Evolutionary conservation across 371 early-diverging fungal species (phyloP), one percentile per base, ranked within the genome.

Genomic region (Synchytrium microbalum): DNA sequence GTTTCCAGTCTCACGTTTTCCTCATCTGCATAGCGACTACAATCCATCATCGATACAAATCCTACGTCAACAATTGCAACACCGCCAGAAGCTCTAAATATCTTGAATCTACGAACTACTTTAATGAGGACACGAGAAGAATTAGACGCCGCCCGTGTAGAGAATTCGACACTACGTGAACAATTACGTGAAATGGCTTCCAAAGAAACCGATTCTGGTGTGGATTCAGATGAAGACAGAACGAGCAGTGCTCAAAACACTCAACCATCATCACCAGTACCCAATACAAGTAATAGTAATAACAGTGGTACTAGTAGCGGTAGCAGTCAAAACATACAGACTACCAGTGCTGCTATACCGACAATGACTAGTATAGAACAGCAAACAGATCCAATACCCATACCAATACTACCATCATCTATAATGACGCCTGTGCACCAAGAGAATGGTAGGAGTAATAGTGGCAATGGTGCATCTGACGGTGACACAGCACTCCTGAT

Each of bases 111-210:
- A 5, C 46, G 46, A 38, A 5, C 5, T 10, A 38, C 46, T 10
- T 38, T 38, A 19, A 38, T 38, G 46, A 38, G 46, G 46, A 38
- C 46, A 38, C 46, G 46, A 38, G 46, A 38, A 38, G 46, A 38
- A 19, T 38, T 38, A 38, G 46, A 38, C 5, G 46, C 46, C 5
- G 46, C 46, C 46, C 46, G 46, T 10, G 46, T 5, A 10, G 46
- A 38, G 10, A 38, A 38, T 38, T 5, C 19, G 19, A 19, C 46
- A 38, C 46, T 38, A 38, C 46, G 46, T 10, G 46, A 38, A 38
- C 46, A 38, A 38, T 38, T 38, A 38, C 46, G 19, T 10, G 46
- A 5, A 38, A 38, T 38, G 46, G n/a, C n/a, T n/a, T n/a, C n/a
- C n/a, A 38, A 38, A 19, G 46, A 38, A 19, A 19, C 46, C 19